Conservation (phyloP, 306 rosid species). For the Cucurbita maxima region DNA sequence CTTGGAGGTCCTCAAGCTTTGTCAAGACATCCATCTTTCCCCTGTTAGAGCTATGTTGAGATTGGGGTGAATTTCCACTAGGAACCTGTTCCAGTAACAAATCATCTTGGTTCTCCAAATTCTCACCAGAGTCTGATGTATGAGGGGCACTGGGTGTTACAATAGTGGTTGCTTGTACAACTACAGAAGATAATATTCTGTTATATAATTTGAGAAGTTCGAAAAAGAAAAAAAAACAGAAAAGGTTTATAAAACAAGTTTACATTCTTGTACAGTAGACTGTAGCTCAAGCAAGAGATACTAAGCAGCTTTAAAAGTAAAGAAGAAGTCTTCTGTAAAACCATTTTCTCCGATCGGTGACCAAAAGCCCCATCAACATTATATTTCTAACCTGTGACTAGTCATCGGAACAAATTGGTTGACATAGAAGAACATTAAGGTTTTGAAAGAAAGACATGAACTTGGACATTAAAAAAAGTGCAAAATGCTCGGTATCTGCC, state of each 20-base stretch:
- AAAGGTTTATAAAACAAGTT: no score
- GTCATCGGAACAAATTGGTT: not conserved
- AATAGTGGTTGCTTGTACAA: slow-evolving; percentile 29
- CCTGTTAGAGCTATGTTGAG: slow-evolving; percentile 13
- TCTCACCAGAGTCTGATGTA: slow-evolving; percentile 22
- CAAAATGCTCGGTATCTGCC: not conserved
- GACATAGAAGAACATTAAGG: not conserved
- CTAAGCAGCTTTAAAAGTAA: not conserved
- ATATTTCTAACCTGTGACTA: not conserved
- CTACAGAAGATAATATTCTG: slow-evolving; percentile 5
- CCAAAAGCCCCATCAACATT: not conserved
- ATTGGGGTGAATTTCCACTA: slow-evolving; percentile 18
- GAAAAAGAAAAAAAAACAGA: not conserved
- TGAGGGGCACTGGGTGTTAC: slow-evolving; percentile 16
- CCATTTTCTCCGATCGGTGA: not conserved
- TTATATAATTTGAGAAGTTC: not conserved
- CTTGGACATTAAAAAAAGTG: not conserved
- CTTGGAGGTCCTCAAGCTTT: slow-evolving; percentile 56
- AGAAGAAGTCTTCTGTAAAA: not conserved
- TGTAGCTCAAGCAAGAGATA: not conserved
- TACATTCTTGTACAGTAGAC: not conserved
- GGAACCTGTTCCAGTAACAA: slow-evolving; percentile 25
- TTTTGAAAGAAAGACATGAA: not conserved
- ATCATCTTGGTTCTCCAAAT: slow-evolving; percentile 31
- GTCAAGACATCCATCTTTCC: slow-evolving; percentile 40